A percentile compares a stretch with the other conserved stretches of the same genome.
These are phyloP conservation scores for Novymonas esmeraldas DNA, from an alignment of 208 protist genomes.

Conservation along the genomic window DNA sequence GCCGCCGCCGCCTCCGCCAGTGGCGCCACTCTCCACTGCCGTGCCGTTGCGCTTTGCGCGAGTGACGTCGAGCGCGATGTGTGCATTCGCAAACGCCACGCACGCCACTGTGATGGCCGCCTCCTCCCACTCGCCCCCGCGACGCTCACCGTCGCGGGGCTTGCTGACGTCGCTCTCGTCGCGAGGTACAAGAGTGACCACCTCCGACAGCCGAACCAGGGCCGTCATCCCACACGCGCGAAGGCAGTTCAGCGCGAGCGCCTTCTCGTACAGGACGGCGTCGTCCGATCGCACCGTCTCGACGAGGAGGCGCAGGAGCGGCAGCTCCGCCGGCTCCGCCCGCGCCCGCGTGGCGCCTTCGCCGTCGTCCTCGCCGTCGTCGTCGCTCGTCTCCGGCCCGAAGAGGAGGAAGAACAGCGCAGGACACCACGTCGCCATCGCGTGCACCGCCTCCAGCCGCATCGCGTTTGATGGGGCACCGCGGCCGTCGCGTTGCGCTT, in stretches of 20 bases:
- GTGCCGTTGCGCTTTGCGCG: not conserved
- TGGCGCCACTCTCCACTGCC: not conserved
- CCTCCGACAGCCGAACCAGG: constrained; percentile 8
- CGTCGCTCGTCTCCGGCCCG: constrained; percentile 8
- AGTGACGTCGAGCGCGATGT: constrained; percentile 9
- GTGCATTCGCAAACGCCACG: constrained; percentile 22
- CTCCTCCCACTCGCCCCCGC: constrained; percentile 16
- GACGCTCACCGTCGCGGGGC: not conserved
- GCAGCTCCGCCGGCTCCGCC: constrained; percentile 27
- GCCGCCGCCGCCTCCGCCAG: not conserved
- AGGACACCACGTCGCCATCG: constrained; percentile 32
- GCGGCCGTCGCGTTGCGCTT: constrained; percentile 8
- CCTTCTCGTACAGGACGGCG: constrained; percentile 28
- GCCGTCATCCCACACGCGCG: constrained; percentile 17
- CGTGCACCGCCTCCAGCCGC: constrained; percentile 30
- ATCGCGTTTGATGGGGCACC: constrained; percentile 29
- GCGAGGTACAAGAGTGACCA: constrained; percentile 13
- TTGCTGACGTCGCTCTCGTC: not conserved
- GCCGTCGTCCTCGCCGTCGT: constrained; percentile 3
- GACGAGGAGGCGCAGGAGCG: constrained; percentile 25
- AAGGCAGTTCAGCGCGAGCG: constrained; percentile 29
- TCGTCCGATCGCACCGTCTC: constrained; percentile 19
- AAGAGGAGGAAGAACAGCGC: constrained; percentile 28
- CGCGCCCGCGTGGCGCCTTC: not conserved
- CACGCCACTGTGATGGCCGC: constrained; percentile 8